These are phyloP conservation scores for Geotrichum macrosporum DNA, from an alignment of 1,139 yeast genomes.

Conservation along the genomic window DNA sequence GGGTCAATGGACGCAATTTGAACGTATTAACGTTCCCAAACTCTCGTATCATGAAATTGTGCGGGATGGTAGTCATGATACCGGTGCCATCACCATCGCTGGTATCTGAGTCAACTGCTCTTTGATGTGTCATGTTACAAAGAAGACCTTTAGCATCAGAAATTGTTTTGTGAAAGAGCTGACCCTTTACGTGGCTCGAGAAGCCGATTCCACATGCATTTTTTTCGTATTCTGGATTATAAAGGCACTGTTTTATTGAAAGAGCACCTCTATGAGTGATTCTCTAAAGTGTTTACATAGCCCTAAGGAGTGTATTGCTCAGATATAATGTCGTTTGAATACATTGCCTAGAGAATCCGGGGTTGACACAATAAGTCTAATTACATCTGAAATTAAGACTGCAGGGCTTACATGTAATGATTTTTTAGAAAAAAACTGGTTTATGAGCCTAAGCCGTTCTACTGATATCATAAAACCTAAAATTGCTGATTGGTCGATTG, in stretches of 20 bases:
- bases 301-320: conserved; percentile 44
- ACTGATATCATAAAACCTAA: too few relatives aligned
- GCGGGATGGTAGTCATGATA: conserved; percentile 87
- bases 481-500: conserved; percentile 11
- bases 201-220: conserved; percentile 99
- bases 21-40: conserved; percentile 55
- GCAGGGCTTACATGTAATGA: too few relatives aligned
- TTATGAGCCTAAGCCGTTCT: too few relatives aligned
- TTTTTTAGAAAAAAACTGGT: too few relatives aligned
- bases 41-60: conserved; percentile 77
- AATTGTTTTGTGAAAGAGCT: conserved; percentile 82
- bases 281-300: conserved; percentile 71
- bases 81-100: conserved; percentile 99
- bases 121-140: conserved; percentile 98
- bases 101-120: conserved; percentile 93
- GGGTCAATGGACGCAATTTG: conserved; percentile 68
- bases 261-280: conserved; percentile 87
- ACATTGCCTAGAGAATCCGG: conserved; percentile 3
- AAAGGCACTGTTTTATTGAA: conserved; percentile 82
- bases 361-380: not conserved
- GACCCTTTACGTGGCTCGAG: conserved; percentile 89
- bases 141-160: conserved; percentile 78
- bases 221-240: conserved; percentile 88
- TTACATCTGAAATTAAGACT: too few relatives aligned
- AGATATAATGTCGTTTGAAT: conserved; percentile 19